Evolutionary conservation across 2,329 filamentous ascomycete species (phyloP).

Genomic region (Colletotrichum horii): DNA sequence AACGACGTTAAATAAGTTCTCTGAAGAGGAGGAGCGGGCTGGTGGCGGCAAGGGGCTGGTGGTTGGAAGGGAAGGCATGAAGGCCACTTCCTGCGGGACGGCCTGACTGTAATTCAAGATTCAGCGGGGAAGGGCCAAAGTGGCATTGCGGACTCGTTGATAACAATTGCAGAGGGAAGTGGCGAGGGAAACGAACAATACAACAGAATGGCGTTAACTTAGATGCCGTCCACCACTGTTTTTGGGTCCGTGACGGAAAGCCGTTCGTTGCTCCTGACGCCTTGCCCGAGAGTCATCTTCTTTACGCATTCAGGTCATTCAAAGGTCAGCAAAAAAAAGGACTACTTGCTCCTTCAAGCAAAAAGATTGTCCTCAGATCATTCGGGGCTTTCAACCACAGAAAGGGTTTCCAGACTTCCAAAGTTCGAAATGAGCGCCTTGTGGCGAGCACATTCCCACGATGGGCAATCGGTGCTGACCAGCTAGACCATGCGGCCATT

Average conservation of each 20-base stretch:
- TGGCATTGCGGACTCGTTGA: neutral
- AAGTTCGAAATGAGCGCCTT: neutral
- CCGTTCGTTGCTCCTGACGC: neutral
- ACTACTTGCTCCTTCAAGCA: neutral
- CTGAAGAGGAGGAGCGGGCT: neutral
- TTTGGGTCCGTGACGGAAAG: accelerated
- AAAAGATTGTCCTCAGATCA: neutral
- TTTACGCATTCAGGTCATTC: neutral
- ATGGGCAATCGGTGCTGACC: neutral
- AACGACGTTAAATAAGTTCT: neutral
- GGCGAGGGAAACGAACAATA: neutral
- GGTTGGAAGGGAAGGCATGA: neutral
- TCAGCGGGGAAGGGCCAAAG: neutral
- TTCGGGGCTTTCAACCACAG: neutral
- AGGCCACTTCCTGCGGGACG: neutral
- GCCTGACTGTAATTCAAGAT: neutral
- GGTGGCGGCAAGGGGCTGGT: neutral
- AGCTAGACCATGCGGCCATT: neutral
- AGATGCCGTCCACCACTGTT: neutral
- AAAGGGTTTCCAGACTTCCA: neutral
- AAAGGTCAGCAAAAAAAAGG: neutral
- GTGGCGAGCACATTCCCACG: neutral
- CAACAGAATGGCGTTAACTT: neutral
- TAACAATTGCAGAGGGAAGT: accelerated
- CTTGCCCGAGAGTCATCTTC: neutral